phyloP scores from a whole-genome alignment of 768 basidiomycete species.

The Crucibulum laeve region DNA sequence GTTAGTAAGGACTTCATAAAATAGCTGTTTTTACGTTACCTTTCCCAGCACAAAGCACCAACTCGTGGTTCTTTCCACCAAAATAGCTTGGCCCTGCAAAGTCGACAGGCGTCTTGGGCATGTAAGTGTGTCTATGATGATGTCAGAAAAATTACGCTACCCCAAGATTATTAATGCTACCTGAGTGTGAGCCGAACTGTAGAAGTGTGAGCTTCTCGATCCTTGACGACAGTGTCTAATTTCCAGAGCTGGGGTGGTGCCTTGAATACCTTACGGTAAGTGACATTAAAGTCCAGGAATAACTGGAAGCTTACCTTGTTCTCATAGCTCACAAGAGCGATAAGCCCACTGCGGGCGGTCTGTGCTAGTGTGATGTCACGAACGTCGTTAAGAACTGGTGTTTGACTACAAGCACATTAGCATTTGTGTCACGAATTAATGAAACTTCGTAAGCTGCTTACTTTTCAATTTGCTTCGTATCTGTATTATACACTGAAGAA shows the following conservation, averaged over 20 bases:
- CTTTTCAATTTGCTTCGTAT: constrained; percentile 65
- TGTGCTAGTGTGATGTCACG: constrained; percentile 64
- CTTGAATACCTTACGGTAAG: too few relatives aligned
- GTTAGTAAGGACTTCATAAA: constrained; percentile 5
- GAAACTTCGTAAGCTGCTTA: constrained; percentile 20
- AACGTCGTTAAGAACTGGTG: constrained; percentile 70
- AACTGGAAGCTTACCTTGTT: constrained; percentile 43
- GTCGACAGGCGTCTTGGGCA: constrained; percentile 63
- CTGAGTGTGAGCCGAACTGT: constrained; percentile 35
- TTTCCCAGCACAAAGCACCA: constrained; percentile 77
- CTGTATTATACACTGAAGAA: constrained; percentile 59
- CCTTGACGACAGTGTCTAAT: constrained; percentile 59
- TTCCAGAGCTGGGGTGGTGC: constrained; percentile 79
- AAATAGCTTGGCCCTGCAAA: constrained; percentile 83
- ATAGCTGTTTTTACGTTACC: too few relatives aligned
- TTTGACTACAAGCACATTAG: constrained; percentile 40
- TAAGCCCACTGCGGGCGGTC: constrained; percentile 40
- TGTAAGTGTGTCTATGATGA: constrained; percentile 59
- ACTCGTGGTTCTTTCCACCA: constrained; percentile 73
- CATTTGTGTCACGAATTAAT: constrained; percentile 4
- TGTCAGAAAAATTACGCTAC: constrained; percentile 10
- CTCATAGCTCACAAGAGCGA: constrained; percentile 71
- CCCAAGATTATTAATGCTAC: constrained; percentile 16
- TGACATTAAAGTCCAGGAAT: too few relatives aligned
- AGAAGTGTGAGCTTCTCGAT: constrained; percentile 32